Conservation (phyloP, 331 rosid genomes). For the Spiraea crenata region DNA sequence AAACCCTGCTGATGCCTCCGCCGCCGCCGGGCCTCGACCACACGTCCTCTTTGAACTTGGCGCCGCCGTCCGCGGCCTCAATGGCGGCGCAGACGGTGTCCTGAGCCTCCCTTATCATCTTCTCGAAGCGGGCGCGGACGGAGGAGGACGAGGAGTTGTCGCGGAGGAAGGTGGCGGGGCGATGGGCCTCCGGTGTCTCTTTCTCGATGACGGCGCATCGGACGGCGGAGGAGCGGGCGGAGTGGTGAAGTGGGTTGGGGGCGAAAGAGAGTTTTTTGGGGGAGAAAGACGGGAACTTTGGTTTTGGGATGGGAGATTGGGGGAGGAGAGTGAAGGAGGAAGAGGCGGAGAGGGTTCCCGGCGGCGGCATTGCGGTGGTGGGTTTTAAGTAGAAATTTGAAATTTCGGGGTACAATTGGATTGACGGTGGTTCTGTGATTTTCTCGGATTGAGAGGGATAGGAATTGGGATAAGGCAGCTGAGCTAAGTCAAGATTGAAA, state of each 20-base stretch:
- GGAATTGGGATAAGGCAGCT: no score
- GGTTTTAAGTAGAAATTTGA: not conserved
- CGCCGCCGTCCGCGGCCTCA: slow-evolving; percentile 76
- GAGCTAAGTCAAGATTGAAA: no score
- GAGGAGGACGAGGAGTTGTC: slow-evolving; percentile 44
- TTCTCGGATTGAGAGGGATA: not conserved
- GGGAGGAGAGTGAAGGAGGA: slow-evolving; percentile 38
- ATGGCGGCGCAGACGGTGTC: slow-evolving; percentile 73
- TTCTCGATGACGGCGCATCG: slow-evolving; percentile 70
- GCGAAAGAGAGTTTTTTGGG: not conserved
- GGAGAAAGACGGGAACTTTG: slow-evolving; percentile 10
- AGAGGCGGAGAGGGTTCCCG: slow-evolving; percentile 44
- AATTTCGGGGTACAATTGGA: no score
- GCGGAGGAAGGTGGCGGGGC: slow-evolving; percentile 78
- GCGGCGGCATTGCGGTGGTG: slow-evolving; percentile 38
- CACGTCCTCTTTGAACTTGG: slow-evolving; percentile 77
- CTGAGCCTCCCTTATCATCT: slow-evolving; percentile 94
- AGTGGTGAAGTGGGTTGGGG: slow-evolving; percentile 12
- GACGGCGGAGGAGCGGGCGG: slow-evolving; percentile 18
- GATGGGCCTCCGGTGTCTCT: slow-evolving; percentile 70
- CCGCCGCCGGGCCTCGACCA: slow-evolving; percentile 99
- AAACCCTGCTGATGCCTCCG: slow-evolving; percentile 94
- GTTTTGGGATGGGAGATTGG: not conserved
- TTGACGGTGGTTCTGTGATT: not conserved
- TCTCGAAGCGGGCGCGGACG: slow-evolving; percentile 82